Evolutionary conservation across 805 yeast genomes (phyloP), one percentile per base, ranked within the genome.

Genomic region (Candida ortonii): DNA sequence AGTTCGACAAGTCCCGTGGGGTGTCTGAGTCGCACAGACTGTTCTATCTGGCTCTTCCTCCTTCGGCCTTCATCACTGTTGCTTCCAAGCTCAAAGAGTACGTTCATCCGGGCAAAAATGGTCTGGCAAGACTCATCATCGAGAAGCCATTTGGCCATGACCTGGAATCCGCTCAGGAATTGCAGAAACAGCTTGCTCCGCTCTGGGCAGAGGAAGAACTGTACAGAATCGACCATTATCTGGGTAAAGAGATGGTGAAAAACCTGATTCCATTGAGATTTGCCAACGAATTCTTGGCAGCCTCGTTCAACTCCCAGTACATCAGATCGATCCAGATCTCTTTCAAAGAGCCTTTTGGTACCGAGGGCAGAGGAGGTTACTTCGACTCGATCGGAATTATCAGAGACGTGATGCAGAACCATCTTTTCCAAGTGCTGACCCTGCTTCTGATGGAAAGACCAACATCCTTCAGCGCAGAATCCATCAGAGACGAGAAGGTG

Each of bases 141-240:
- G 98, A 93, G 67, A 93, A 93, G 70, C 98, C 98, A 24, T 93
- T 93, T 57, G 98, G 98, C 44, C 93, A 78, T 60, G 97, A 93
- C 61, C 74, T 93, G 52, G 74, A 71, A 41, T 71, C 87, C 34
- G 78, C 95, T 4, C 75, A 86, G 52, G 80, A 77, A 50, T 69
- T 93, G 57, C 96, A 88, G 67, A 54, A 65, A 37, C 72, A 76
- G 43, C 71, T 93, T 52, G 78, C 89, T 12, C 97, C 97, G 13
- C 64, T 89, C 31, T 90, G 89, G 77, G 64, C 76, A 16, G 98
- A 93, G 65, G 89, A 83, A 4, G 97, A 93, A 68, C 69, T 90
- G 30, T 93, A 75, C 71, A 81, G 98, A 70, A 93, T 93, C 52
- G 98, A 93, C 66, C 98, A 93, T 65, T 93, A 93, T 61, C 71